phyloP scores from a whole-genome alignment of 2,329 filamentous ascomycete genomes.

The Aschersonia sp. region DNA sequence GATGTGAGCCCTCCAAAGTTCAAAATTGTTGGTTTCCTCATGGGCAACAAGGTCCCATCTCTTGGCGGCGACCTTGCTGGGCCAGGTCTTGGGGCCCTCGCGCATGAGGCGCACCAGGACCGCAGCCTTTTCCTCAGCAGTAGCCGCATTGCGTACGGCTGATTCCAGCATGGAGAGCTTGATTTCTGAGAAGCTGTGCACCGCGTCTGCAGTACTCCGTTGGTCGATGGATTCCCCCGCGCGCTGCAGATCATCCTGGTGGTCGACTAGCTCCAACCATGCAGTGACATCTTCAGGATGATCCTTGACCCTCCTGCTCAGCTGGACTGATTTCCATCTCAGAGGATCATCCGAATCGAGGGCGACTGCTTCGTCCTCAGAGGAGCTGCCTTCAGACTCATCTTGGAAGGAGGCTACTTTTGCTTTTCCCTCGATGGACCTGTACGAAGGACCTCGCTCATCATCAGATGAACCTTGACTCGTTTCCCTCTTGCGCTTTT shows the following conservation, averaged over 20 bases:
- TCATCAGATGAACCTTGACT: slow-evolving; percentile 28
- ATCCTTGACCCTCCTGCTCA: slow-evolving; percentile 50
- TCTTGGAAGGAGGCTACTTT: slow-evolving; percentile 33
- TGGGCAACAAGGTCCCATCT: slow-evolving; percentile 46
- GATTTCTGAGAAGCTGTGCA: slow-evolving; percentile 58
- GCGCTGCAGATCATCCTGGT: slow-evolving; percentile 57
- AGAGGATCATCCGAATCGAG: slow-evolving; percentile 26
- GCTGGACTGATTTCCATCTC: slow-evolving; percentile 39
- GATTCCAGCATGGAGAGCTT: slow-evolving; percentile 69
- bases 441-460: slow-evolving; percentile 36
- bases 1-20: slow-evolving; percentile 59
- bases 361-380: slow-evolving; percentile 19
- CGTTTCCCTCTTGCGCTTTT: slow-evolving; percentile 24
- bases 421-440: slow-evolving; percentile 50
- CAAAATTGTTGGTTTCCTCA: slow-evolving; percentile 22
- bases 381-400: slow-evolving; percentile 32
- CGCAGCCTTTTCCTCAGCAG: slow-evolving; percentile 33
- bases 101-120: slow-evolving; percentile 57
- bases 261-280: slow-evolving; percentile 66
- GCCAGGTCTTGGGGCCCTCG: slow-evolving; percentile 65
- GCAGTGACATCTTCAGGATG: slow-evolving; percentile 50
- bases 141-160: slow-evolving; percentile 44
- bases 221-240: slow-evolving; percentile 28
- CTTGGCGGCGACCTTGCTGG: slow-evolving; percentile 38
- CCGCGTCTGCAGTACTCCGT: slow-evolving; percentile 42